phyloP scores from a whole-genome alignment of 805 yeast species.

The Lipomyces orientalis region DNA sequence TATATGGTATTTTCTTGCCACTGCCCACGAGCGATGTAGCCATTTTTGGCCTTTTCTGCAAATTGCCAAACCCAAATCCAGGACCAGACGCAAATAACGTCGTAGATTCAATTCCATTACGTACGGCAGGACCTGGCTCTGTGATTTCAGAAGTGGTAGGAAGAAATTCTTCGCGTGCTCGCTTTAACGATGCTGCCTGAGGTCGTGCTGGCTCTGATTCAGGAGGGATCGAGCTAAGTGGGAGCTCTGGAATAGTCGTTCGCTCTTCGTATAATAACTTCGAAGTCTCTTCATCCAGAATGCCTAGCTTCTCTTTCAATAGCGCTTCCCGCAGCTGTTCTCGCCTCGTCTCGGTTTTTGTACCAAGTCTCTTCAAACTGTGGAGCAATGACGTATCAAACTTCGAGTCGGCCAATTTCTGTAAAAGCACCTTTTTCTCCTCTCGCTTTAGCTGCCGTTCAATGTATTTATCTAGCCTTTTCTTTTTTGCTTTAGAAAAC shows the following conservation, averaged over 20 bases:
- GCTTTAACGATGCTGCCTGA: neutral
- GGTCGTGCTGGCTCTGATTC: neutral
- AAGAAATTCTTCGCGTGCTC: neutral
- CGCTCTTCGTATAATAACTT: conserved; percentile 74
- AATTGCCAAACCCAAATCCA: conserved; percentile 58
- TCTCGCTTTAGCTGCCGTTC: conserved; percentile 89
- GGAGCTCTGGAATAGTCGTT: conserved; percentile 63
- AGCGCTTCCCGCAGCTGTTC: conserved; percentile 79
- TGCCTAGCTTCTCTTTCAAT: conserved; percentile 71
- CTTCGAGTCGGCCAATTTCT: conserved; percentile 66
- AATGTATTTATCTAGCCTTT: conserved; percentile 87
- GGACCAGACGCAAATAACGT: conserved; percentile 3
- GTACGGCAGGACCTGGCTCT: neutral
- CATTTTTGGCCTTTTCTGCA: conserved; percentile 31
- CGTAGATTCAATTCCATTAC: neutral
- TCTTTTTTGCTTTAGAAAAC: conserved; percentile 69
- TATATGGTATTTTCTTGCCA: conserved; percentile 60
- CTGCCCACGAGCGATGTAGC: conserved; percentile 15
- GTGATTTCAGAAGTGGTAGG: neutral
- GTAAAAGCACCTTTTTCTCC: conserved; percentile 77
- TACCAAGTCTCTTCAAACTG: conserved; percentile 79
- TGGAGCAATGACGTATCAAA: conserved; percentile 73
- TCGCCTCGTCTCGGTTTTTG: conserved; percentile 68
- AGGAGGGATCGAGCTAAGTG: neutral
- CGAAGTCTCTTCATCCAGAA: conserved; percentile 64